A percentile compares a stretch with the other conserved stretches of the same genome.
Conservation (phyloP, 2,329 filamentous ascomycete species). For the Fusarium guadeloupense region DNA sequence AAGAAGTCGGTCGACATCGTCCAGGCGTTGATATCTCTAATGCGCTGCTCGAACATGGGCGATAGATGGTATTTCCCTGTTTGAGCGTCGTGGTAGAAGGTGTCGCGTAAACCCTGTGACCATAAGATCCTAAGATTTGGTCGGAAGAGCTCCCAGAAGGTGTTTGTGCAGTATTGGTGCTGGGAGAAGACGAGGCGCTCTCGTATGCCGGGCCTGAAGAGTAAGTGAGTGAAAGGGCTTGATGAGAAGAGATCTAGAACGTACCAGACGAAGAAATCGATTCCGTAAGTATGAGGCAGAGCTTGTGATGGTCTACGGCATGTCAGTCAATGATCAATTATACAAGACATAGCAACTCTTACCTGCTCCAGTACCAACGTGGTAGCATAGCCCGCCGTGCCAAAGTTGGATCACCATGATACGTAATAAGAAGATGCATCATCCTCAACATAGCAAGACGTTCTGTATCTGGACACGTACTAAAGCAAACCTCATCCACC, state of each 20-base stretch:
- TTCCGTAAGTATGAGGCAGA: slow-evolving; percentile 43
- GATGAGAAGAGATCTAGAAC: neutral
- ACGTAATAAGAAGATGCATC: slow-evolving; percentile 41
- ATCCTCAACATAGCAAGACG: slow-evolving; percentile 39
- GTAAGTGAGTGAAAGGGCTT: neutral
- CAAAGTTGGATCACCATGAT: slow-evolving; percentile 40
- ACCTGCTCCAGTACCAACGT: slow-evolving; percentile 44
- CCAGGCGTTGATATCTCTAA: slow-evolving; percentile 44
- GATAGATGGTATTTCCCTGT: slow-evolving; percentile 41
- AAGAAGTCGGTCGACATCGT: slow-evolving; percentile 45
- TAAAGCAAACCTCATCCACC: slow-evolving; percentile 40
- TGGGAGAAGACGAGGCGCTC: slow-evolving; percentile 45
- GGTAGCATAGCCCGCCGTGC: slow-evolving; percentile 35
- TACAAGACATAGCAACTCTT: neutral
- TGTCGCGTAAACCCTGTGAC: slow-evolving; percentile 40
- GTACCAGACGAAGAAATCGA: slow-evolving; percentile 47
- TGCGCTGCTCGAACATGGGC: slow-evolving; percentile 37
- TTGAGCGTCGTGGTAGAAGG: slow-evolving; percentile 38
- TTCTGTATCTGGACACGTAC: slow-evolving; percentile 27
- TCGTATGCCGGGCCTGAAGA: slow-evolving; percentile 41
- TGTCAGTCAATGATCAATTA: neutral
- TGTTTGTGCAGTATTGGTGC: slow-evolving; percentile 45
- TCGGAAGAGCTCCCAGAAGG: slow-evolving; percentile 43
- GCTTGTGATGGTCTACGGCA: slow-evolving; percentile 41
- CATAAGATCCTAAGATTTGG: slow-evolving; percentile 39